A percentile compares a stretch with the other conserved stretches of the same genome.
Conservation (phyloP, 192 early-diverging fungal genomes). For the Funneliformis geosporum region DNA sequence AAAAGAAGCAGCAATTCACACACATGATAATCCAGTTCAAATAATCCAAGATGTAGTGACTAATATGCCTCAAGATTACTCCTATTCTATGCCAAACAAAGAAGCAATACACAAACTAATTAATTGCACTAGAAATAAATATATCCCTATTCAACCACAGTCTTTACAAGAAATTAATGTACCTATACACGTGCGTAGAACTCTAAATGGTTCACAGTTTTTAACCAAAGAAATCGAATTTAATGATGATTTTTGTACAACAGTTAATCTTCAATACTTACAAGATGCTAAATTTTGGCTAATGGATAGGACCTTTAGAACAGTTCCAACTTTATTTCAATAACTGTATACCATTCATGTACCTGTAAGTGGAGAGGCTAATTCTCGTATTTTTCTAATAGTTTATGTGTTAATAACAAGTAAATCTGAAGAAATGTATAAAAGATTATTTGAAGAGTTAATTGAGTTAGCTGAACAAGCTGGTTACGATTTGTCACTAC, state of each 20-base stretch:
- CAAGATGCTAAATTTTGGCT: not conserved
- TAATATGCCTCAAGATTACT: too few species aligned
- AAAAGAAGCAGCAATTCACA: not conserved
- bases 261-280: not conserved
- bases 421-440: not conserved
- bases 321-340: not conserved
- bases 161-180: too few species aligned
- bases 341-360: not conserved
- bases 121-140: too few species aligned
- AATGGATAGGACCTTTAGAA: not conserved
- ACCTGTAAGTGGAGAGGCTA: not conserved
- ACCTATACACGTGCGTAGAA: not conserved
- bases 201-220: not conserved
- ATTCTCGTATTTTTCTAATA: not conserved
- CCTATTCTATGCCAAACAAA: too few species aligned
- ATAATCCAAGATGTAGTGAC: not conserved
- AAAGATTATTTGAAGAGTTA: not conserved
- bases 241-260: not conserved
- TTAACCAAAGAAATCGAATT: not conserved
- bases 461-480: not conserved
- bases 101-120: too few species aligned
- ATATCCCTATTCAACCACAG: too few species aligned
- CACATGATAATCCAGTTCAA: not conserved
- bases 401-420: not conserved
- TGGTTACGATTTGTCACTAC: too few species aligned